Evolutionary conservation across 768 basidiomycete genomes (phyloP), one percentile per base, ranked within the genome.

Genomic region (Lactifluus echinatus): DNA sequence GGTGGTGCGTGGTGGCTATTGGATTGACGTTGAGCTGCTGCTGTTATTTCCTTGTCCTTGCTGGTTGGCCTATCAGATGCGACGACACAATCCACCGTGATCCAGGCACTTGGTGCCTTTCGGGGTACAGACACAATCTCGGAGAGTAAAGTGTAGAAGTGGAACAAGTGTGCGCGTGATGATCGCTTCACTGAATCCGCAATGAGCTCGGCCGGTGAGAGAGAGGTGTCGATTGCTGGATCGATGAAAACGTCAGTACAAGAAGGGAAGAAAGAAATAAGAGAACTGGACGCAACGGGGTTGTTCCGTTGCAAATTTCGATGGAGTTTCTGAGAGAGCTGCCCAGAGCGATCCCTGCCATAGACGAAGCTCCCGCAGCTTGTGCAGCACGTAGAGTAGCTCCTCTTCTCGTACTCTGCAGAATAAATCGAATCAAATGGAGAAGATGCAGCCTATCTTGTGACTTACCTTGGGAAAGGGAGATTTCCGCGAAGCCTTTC

Each of bases 331-430:
- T 1, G 87, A 86, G 7, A 84, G 66, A 0, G 87, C 83, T 0
- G 87, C 86, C 85, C 85, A 89, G 8, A 93, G 69, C 2, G 83
- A 82, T 2, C 88, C 88, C 12, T 83, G 74, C 81, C 82, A 88
- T 10, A 96, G 71, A n/a, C 76, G 76, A 21, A 93, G 72, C 34
- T 79, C 77, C 12, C 82, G 73, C n/a, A 97, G 72, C 60, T 90
- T 89, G 40, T 80, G 80, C 12, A 97, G 71, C 26, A 93, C 79
- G 66, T 93, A 95, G 1, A 94, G 68, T 14, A 98, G 67, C 64
- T 97, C 95, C 64, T 95, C 92, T 69, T 97, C 93, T 24, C 91
- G 79, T 0, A 83, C 80, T 53, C 93, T 93, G 56, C 4, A 23
- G 21, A n/a, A 40, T 0, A 31, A 34, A 45, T 56, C 37, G 42